phyloP scores from a whole-genome alignment of 345 rosid species.

The Bretschneidera sinensis region DNA sequence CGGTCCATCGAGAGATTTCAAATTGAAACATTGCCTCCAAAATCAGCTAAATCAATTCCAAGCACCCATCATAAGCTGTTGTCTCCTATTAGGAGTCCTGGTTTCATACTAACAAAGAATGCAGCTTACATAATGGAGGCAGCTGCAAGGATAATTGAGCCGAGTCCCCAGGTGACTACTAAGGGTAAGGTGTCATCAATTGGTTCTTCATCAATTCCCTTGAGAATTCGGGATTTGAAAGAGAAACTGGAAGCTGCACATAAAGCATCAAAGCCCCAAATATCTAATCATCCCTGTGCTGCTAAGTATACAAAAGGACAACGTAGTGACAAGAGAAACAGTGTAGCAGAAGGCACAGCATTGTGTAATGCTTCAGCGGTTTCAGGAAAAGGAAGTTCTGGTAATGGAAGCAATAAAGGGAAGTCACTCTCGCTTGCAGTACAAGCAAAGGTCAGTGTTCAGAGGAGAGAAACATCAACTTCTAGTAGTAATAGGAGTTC shows the following conservation, averaged over 20 bases:
- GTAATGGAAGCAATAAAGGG: slow-evolving; percentile 34
- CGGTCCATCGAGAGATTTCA: slow-evolving; percentile 72
- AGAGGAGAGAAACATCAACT: slow-evolving; percentile 35
- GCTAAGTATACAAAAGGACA: slow-evolving; percentile 33
- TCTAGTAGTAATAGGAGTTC: slow-evolving; percentile 28
- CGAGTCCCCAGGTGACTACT: slow-evolving; percentile 44
- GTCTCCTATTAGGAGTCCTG: slow-evolving; percentile 73
- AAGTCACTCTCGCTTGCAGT: slow-evolving; percentile 35
- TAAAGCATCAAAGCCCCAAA: slow-evolving; percentile 39
- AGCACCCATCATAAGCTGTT: slow-evolving; percentile 57
- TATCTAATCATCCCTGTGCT: slow-evolving; percentile 18
- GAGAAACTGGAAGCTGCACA: slow-evolving; percentile 67
- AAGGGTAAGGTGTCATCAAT: slow-evolving; percentile 38
- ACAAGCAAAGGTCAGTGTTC: slow-evolving; percentile 43
- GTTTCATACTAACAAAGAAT: slow-evolving; percentile 44
- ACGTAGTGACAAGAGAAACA: slow-evolving; percentile 28
- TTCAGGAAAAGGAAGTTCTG: slow-evolving; percentile 30
- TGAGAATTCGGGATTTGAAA: slow-evolving; percentile 70
- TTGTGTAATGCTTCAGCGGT: slow-evolving; percentile 18
- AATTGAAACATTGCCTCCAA: slow-evolving; percentile 71
- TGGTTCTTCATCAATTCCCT: slow-evolving; percentile 55
- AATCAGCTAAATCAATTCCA: slow-evolving; percentile 61
- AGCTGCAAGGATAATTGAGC: slow-evolving; percentile 76
- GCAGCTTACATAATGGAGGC: slow-evolving; percentile 68
- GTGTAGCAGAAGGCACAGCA: slow-evolving; percentile 21